Evolutionary conservation across 2,329 filamentous ascomycete species (phyloP), one percentile per base, ranked within the genome.

Genomic region (Stenocarpella maydis): DNA sequence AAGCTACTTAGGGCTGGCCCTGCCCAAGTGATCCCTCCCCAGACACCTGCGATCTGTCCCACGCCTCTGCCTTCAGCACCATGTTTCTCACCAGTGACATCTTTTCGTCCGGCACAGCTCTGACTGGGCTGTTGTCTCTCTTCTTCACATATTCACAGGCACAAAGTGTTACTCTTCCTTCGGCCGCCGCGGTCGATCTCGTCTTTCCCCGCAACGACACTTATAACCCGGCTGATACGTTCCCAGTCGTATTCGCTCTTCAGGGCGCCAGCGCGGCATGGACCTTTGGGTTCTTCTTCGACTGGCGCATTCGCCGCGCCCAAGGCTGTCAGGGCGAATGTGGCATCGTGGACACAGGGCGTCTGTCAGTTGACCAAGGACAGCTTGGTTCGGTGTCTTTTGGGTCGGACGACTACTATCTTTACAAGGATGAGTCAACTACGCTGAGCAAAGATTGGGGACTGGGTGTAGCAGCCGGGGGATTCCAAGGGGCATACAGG

Each of bases 141-240:
- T 17, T 47, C 26, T 17, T 47, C 0, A 7, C 43, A 17, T n/a
- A 19, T 5, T 47, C 58, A 1, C 37, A 34, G 49, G 47, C 24
- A 37, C 63, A 66, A 45, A 17, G 5, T 12, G 34, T 67, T 17
- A 19, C 53, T 26, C 34, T 67, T 14, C 65, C 86, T 85, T 34
- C 65, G 1, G 63, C 12, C 15, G 53, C 76, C n/a, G 76, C 78
- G 52, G 55, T 78, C 55, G 76, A 74, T 68, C 37, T 78, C 10
- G 69, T 78, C 49, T 79, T 78, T 69, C 77, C 77, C 1, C 77
- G 76, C 68, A 77, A 78, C 72, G 74, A 74, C 54, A 77, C 75
- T 12, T 78, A 78, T 39, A 73, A 71, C 71, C 75, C 75, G 1
- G 67, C 72, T 1, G 50, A 71, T 15, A 28, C 66, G 4, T 76